Evolutionary conservation across 2,329 filamentous ascomycete genomes (phyloP), one percentile per base, ranked within the genome.

Genomic region (Coniella lustricola): DNA sequence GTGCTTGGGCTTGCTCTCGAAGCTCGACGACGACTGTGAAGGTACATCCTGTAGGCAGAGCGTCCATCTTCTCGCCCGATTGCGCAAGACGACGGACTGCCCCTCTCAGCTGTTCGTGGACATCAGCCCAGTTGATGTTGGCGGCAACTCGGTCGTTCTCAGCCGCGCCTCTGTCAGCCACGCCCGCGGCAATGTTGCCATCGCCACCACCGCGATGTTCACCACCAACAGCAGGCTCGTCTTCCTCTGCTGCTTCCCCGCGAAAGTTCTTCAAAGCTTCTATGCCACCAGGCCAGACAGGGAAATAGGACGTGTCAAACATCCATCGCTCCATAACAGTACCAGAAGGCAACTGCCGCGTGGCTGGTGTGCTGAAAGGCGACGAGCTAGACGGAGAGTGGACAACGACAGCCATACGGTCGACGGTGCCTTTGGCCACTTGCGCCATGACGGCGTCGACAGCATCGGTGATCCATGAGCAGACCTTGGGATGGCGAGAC

Each of bases 401-500:
- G 50, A 80, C 60, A 4, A 73, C 72, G 36, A 80, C 59, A 29
- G 68, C 74, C 39, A 79, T 63, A 45, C 71, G 68, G 20, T 69
- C 62, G 13, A 72, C 74, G 40, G 64, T 51, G 21, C 74, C 76
- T 9, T 72, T 76, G 41, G 85, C 74, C 32, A 95, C 74, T 67
- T 94, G 85, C 3, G 71, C 73, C 51, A 79, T 74, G 18, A 90
- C 78, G 32, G 88, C 85, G 54, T 81, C 71, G 36, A 93, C 79
- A 56, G 90, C 88, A 63, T 93, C 86, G 61, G 76, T 79, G 66
- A 95, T 82, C 86, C 90, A 96, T 59, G 81, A 72, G 73, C 88
- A 94, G 55, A 95, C 85, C 57, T 80, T 79, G 0, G 90, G 88
- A 65, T 95, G 90, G 50, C 90, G 85, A 52, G 82, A 91, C 64